Evolutionary conservation across 2,329 filamentous ascomycete genomes (phyloP).

Genomic region (Bipolaris victoriae): DNA sequence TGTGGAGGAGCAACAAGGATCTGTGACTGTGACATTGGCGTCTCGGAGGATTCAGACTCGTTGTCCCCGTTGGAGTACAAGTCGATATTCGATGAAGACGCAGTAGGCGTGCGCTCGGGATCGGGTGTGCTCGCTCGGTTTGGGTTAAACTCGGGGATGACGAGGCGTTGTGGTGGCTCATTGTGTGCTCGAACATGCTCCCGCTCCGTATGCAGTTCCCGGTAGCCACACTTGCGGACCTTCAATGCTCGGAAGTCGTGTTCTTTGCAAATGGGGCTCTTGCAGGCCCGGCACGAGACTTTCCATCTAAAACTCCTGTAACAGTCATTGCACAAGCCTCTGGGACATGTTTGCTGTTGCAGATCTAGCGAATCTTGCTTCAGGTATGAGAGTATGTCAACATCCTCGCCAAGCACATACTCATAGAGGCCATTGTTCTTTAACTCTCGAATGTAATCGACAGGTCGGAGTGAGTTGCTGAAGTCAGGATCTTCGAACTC

Average conservation of each 20-base stretch:
- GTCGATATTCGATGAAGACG: constrained; percentile 30
- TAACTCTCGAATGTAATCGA: constrained; percentile 50
- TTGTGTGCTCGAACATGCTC: constrained; percentile 48
- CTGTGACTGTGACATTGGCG: constrained; percentile 46
- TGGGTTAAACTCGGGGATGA: constrained; percentile 48
- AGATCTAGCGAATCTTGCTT: constrained; percentile 52
- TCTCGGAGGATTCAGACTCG: constrained; percentile 37
- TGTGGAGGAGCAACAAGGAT: constrained; percentile 35
- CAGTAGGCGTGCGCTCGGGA: constrained; percentile 34
- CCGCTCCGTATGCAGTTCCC: constrained; percentile 59
- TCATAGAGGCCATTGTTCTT: constrained; percentile 52
- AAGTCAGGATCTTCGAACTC: constrained; percentile 65
- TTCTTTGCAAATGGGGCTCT: constrained; percentile 63
- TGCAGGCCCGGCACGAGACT: constrained; percentile 64
- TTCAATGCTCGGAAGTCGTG: constrained; percentile 64
- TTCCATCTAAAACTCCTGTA: constrained; percentile 65
- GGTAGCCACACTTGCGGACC: constrained; percentile 63
- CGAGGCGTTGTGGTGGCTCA: constrained; percentile 39
- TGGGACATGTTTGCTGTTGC: constrained; percentile 57
- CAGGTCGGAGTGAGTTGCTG: constrained; percentile 55
- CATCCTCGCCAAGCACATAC: constrained; percentile 50
- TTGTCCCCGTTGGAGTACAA: constrained; percentile 32
- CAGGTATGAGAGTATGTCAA: constrained; percentile 49
- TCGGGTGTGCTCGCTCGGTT: constrained; percentile 32
- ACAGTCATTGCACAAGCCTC: constrained; percentile 64